Evolutionary conservation across 805 yeast genomes (phyloP), one percentile per base, ranked within the genome.

Genomic region (Saturnispora dispora): DNA sequence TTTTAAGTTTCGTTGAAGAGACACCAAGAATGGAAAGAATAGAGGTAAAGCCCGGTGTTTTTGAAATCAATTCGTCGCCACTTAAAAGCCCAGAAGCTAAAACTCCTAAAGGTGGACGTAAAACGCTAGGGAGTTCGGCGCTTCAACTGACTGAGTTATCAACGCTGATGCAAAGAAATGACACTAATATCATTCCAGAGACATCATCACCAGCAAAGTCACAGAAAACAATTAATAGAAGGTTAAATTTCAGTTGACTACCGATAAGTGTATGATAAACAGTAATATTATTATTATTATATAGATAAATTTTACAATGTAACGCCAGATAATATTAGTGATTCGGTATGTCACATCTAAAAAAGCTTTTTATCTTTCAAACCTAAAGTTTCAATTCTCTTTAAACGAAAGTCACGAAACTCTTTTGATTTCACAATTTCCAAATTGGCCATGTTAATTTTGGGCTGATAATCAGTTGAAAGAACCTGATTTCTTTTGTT

Each of bases 31-130:
- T 48, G 7, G 52, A 52, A 33, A 50, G 57, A 43, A 44, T 41
- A 37, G 50, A 58, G 51, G 22, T 55, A 3, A 48, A 45, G 13
- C 55, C 54, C 9, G 57, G 57, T 6, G 28, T 55, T 43, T 55
- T 52, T 41, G 55, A 55, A 37, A 53, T 55, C 13, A 45, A 51
- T n/a, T 59, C 61, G n/a, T 60, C 63, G 3, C 62, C 63, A 10
- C 4, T 57, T 32, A 53, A 54, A 30, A 23, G 46, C 13, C 47
- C 50, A 11, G 35, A 36, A 28, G 36, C 23, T 18, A 28, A 32
- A 11, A 50, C 53, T 27, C 51, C 48, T 44, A 45, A n/a, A 53
- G 47, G 22, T 18, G 32, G 43, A 8, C 25, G 25, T 46, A 35
- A 42, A 27, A 17, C 36, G 5, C 11, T 48, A 22, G 18, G n/a